Percentiles rank a stretch among this genome's conserved stretches.
phyloP scores from a whole-genome alignment of 192 early-diverging fungal genomes.

The Spinellus fusiger region DNA sequence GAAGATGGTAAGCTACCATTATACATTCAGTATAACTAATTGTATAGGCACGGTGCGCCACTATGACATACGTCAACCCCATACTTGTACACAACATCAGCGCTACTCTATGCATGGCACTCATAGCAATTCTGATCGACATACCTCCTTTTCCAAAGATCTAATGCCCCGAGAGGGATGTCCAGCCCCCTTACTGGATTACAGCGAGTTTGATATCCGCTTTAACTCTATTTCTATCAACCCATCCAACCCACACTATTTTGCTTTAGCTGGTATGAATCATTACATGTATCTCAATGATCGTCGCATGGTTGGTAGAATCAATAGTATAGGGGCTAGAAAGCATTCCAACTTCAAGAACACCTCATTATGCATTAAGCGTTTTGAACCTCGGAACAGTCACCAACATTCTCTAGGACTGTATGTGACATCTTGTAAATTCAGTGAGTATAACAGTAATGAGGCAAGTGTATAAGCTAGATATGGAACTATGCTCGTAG shows the following conservation, averaged over 20 bases:
- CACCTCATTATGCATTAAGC: constrained; percentile 15
- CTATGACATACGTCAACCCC: constrained; percentile 50
- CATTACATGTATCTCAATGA: constrained; percentile 36
- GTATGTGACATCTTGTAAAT: constrained; percentile 31
- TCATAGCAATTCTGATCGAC: neutral
- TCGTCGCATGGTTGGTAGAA: constrained; percentile 35
- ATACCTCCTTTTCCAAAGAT: neutral
- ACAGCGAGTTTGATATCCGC: constrained; percentile 35
- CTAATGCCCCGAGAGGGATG: constrained; percentile 15
- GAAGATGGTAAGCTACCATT: constrained; percentile 43
- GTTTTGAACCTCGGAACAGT: constrained; percentile 6
- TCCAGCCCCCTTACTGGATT: constrained; percentile 37
- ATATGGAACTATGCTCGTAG: neutral
- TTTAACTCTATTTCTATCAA: constrained; percentile 47
- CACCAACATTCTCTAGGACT: neutral
- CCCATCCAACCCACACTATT: constrained; percentile 37
- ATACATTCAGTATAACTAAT: neutral
- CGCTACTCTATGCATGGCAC: constrained; percentile 3
- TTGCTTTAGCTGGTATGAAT: constrained; percentile 53
- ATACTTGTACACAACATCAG: constrained; percentile 16
- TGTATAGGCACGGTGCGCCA: constrained; percentile 37
- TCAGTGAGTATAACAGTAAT: constrained; percentile 27
- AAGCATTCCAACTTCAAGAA: neutral
- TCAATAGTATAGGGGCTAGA: neutral
- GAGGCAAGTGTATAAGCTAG: constrained; percentile 5